Base-by-base conservation (phyloP, 768 basidiomycete species). In the Agaricus blazei region DNA sequence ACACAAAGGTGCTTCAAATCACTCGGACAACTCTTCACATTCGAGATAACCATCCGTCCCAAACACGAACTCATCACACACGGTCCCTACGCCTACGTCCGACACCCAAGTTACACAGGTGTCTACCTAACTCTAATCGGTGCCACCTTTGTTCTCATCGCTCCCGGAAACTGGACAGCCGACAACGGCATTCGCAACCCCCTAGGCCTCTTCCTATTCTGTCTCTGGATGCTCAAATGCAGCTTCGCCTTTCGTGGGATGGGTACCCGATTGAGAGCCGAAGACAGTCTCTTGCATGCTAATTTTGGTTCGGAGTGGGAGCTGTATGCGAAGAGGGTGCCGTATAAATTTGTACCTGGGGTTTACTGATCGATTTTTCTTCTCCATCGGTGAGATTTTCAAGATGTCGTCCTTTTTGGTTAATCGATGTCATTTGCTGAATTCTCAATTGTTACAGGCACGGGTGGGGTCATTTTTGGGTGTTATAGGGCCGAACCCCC, bases 41-140 rank as follows among this genome's bases (percentile, higher is more conserved):
- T 76, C 54, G 73, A 76, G 47, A 70, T 76, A 36, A 70, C 71
- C 37, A 71, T 76, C 40, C 71, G 68, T 8, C 68, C 67, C 0
- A 65, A 71, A 52, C 76, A 77, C 59, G 63, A 68, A 52, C 70
- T 77, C 42, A 63, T 77, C 52, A 76, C 71, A 1, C 60, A 66
- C n/a, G 75, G 75, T 0, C 76, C 75, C 1, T 77, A 77, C 48
- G 63, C 72, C n/a, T 70, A 70, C 66, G 71, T 75, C 8, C 70
- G 76, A 41, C 76, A 77, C 59, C 76, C 75, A 40, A 70, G 72
- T 60, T 77, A 77, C 57, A 68, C 71, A 8, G 74, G 72, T n/a
- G 66, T 72, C 27, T 71, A 68, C 52, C 64, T 72, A 46, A 72
- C 70, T 5, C 63, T 75, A 4, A 58, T 59, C 23, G 72, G 73